These are phyloP conservation scores for Chlorella sp. DNA, from an alignment of 139 green algal species.

Conservation along the genomic window DNA sequence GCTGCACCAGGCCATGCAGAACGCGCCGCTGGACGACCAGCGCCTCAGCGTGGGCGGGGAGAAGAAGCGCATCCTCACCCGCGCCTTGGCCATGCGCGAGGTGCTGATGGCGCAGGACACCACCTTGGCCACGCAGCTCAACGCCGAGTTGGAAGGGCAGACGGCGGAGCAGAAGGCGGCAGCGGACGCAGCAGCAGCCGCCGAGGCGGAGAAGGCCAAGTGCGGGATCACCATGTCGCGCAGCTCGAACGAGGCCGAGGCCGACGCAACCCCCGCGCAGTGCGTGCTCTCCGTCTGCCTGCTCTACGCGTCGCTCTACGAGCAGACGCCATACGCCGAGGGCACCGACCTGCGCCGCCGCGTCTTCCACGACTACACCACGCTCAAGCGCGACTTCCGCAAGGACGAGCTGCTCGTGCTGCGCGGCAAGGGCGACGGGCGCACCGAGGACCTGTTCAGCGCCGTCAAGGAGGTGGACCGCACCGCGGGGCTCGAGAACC, in stretches of 20 bases:
- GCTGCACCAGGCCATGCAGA: constrained; percentile 3
- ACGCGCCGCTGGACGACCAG: background rate
- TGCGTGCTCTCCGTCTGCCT: constrained; percentile 17
- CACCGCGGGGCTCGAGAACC: constrained; percentile 1
- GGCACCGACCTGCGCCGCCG: background rate
- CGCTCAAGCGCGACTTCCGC: constrained; percentile 19
- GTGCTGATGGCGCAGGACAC: background rate
- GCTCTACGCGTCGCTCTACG: constrained; percentile 12
- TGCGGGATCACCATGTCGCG: constrained; percentile 1
- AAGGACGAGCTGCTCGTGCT: constrained; percentile 9
- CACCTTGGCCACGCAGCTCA: background rate
- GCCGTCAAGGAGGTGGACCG: background rate
- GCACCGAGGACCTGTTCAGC: background rate
- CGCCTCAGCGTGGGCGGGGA: constrained; percentile 4
- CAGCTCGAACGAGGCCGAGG: constrained; percentile 4
- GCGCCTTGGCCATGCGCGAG: constrained; percentile 1
- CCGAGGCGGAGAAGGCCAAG: background rate
- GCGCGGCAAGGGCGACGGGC: constrained; percentile 6
- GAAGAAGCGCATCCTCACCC: constrained; percentile 1
- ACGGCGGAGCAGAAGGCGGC: background rate
- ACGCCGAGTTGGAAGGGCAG: background rate
- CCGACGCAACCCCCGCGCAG: constrained; percentile 5
- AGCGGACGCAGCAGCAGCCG: background rate
- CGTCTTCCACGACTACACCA: constrained; percentile 16
- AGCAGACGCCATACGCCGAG: constrained; percentile 7